A percentile compares a stretch with the other conserved stretches of the same genome.
These are phyloP conservation scores for Stromatinia cepivora DNA, from an alignment of 2,329 filamentous ascomycete genomes.

Conservation along the genomic window DNA sequence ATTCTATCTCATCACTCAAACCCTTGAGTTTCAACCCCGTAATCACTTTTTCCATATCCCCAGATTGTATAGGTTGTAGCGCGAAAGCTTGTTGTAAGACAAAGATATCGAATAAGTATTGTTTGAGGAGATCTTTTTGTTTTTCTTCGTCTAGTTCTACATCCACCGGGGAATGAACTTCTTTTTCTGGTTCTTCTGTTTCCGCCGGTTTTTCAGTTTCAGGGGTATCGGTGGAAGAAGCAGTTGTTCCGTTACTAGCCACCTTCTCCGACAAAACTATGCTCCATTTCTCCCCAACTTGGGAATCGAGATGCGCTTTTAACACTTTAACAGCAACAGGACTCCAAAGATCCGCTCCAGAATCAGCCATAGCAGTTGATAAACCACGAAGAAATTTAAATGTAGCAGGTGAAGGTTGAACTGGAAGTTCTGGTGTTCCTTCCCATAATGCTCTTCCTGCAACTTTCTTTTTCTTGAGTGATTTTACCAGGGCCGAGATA, in stretches of 20 bases:
- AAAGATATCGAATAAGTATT: constrained; percentile 62
- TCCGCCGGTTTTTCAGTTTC: background rate
- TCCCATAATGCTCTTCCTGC: constrained; percentile 76
- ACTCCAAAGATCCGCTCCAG: constrained; percentile 81
- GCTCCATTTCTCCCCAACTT: constrained; percentile 49
- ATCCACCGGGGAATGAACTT: background rate
- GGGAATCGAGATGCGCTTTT: constrained; percentile 56
- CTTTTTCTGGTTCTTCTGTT: constrained; percentile 3
- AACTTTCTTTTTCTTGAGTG: constrained; percentile 50
- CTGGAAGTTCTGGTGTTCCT: constrained; percentile 70
- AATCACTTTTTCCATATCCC: constrained; percentile 41
- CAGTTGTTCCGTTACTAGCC: constrained; percentile 26
- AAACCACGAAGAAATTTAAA: constrained; percentile 72
- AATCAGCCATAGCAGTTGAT: constrained; percentile 64
- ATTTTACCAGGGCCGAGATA: constrained; percentile 50
- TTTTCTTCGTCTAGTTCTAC: constrained; percentile 23
- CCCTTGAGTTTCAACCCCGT: constrained; percentile 44
- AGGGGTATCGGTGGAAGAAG: constrained; percentile 8
- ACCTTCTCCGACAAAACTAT: constrained; percentile 29
- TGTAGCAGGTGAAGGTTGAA: constrained; percentile 72
- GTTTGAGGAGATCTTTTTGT: constrained; percentile 51
- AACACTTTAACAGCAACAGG: constrained; percentile 61
- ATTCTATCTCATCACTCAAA: constrained; percentile 45
- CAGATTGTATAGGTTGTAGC: constrained; percentile 45
- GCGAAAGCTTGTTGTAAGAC: constrained; percentile 53